Conservation (phyloP, 2,329 filamentous ascomycete species). For the Cytospora chrysosperma region DNA sequence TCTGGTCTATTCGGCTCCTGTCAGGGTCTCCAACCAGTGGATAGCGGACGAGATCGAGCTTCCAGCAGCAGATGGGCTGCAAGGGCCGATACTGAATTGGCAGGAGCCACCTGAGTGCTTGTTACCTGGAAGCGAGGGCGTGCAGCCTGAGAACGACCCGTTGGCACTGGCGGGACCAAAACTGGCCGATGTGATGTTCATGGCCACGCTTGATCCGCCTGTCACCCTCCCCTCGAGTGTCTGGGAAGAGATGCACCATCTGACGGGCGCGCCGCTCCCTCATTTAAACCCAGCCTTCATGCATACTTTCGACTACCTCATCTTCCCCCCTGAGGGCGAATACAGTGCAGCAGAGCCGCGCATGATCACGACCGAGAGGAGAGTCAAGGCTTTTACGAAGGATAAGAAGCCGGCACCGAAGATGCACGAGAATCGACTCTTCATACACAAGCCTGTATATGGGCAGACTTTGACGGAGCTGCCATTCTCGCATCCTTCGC, state of each 20-base stretch:
- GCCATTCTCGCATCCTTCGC: constrained; percentile 75
- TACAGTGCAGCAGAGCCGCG: constrained; percentile 59
- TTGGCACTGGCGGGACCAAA: constrained; percentile 47
- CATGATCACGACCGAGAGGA: constrained; percentile 50
- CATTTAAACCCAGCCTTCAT: constrained; percentile 39
- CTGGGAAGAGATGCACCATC: constrained; percentile 61
- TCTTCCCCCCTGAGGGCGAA: constrained; percentile 52
- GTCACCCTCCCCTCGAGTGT: constrained; percentile 66
- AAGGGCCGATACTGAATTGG: constrained; percentile 62
- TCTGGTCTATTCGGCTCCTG: constrained; percentile 49
- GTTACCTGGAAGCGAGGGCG: constrained; percentile 42
- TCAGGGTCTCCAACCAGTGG: constrained; percentile 73
- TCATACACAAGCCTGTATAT: constrained; percentile 71
- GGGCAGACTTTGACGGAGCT: constrained; percentile 65
- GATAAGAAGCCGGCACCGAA: constrained; percentile 34
- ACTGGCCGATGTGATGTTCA: constrained; percentile 71
- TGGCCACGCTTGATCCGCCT: constrained; percentile 72
- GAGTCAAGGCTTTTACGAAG: constrained; percentile 43
- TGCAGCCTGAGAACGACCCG: constrained; percentile 49
- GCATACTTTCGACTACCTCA: constrained; percentile 56
- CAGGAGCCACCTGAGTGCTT: constrained; percentile 67
- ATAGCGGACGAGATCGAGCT: constrained; percentile 63
- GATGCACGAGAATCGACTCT: constrained; percentile 59
- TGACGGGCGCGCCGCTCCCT: constrained; percentile 48
- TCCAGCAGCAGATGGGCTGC: constrained; percentile 39